These are phyloP conservation scores for Astragalus glycyphyllos DNA, from an alignment of 306 rosid genomes.

Conservation along the genomic window DNA sequence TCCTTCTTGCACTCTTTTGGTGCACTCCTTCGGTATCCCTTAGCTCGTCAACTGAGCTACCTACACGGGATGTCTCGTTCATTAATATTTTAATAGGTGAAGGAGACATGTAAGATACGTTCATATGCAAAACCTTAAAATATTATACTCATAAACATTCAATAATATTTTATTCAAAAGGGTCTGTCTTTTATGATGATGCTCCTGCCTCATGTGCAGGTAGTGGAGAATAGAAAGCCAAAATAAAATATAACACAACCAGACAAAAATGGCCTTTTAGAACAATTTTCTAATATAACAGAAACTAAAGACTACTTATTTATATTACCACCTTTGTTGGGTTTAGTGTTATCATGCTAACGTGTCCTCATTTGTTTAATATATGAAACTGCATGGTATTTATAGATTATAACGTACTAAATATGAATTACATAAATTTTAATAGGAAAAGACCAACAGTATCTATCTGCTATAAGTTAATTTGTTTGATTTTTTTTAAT, in stretches of 20 bases:
- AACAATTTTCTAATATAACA: neutral
- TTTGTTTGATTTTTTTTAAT: slow-evolving; percentile 23
- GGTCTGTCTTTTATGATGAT: slow-evolving; percentile 13
- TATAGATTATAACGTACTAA: neutral
- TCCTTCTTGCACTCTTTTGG: too few species aligned
- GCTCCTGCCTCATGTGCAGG: neutral
- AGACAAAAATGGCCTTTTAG: neutral
- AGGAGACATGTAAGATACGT: neutral
- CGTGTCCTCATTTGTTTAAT: slow-evolving; percentile 1
- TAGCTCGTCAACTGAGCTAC: too few species aligned
- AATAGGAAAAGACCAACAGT: neutral
- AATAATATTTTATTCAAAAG: slow-evolving; percentile 6
- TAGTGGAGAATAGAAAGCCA: neutral
- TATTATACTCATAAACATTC: neutral
- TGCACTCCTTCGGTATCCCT: too few species aligned
- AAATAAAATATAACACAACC: neutral
- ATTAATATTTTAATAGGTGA: too few species aligned
- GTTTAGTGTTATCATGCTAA: neutral
- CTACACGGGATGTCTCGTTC: neutral
- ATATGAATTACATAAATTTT: slow-evolving; percentile 1
- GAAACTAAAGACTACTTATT: neutral
- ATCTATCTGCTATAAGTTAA: slow-evolving; percentile 4
- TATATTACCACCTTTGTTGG: neutral
- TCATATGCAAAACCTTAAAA: neutral
- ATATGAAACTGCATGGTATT: slow-evolving; percentile 21